These are phyloP conservation scores for Cyberlindnera euphorbiae DNA, from an alignment of 805 yeast species.

Conservation along the genomic window DNA sequence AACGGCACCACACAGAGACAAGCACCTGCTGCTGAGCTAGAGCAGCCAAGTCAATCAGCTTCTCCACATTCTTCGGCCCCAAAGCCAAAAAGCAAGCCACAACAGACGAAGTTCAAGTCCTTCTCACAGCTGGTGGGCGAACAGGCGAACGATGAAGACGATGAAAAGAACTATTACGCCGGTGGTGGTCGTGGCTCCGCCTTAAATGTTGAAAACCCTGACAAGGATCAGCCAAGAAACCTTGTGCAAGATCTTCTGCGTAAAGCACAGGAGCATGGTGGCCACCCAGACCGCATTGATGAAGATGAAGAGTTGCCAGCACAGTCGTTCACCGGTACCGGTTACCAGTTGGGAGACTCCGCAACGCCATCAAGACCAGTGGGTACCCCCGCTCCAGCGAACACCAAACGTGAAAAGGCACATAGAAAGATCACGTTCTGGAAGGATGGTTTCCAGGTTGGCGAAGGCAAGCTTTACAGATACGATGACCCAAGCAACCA, in stretches of 20 bases:
- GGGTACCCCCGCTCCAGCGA: conserved; percentile 32
- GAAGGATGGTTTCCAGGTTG: conserved; percentile 95
- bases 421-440: conserved; percentile 86
- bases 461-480: conserved; percentile 79
- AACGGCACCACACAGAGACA: conserved; percentile 17
- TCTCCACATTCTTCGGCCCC: not conserved
- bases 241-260: conserved; percentile 53
- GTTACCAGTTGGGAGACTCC: conserved; percentile 36
- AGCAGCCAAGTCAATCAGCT: not conserved
- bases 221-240: conserved; percentile 33
- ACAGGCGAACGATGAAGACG: conserved; percentile 43
- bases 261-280: conserved; percentile 63
- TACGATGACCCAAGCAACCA: conserved; percentile 93
- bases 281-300: conserved; percentile 26
- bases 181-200: conserved; percentile 72
- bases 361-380: conserved; percentile 30
- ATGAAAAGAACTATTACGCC: conserved; percentile 58
- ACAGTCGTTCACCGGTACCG: conserved; percentile 32
- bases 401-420: conserved; percentile 43
- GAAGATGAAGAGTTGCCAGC: conserved; percentile 30
- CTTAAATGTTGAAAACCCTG: conserved; percentile 73
- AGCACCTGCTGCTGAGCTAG: conserved; percentile 3
- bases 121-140: conserved; percentile 35
- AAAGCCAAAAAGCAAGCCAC: conserved; percentile 1
- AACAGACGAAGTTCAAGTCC: conserved; percentile 32